Base-by-base conservation (phyloP, 805 yeast genomes). In the Torulaspora quercuum region DNA sequence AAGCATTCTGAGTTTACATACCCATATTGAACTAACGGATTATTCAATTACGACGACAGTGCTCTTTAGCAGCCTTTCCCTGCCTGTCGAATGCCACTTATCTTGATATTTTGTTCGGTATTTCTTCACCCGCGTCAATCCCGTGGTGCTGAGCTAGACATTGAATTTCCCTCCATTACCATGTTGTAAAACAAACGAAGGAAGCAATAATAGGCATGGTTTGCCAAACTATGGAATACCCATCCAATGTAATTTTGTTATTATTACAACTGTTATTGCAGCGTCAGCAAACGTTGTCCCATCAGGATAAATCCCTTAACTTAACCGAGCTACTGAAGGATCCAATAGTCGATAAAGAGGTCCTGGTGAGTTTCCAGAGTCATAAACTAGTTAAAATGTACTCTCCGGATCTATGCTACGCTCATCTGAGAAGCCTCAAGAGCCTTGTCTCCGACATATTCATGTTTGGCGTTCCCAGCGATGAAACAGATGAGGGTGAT, bases 251-350 rank as follows among this genome's bases (percentile, higher is more conserved):
- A n/a, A 27, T 44, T 2, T 43, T 60, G 4, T 37, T 60, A 11
- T 38, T 59, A 7, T 33, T 60, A 10, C 65, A 60, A 29, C 42
- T 55, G 3, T 26, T 49, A 6, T 39, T 60, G 10, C 48, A 49
- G 16, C 46, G 61, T 6, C 65, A 60, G 26, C 59, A 58, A 33
- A 31, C 25, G 12, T 30, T 57, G 15, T 39, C 46, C 5, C 55
- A 52, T 24, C 38, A 33, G 6, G 49, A 50, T 21, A 46, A 48
- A 24, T 35, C 49, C 2, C 17, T 47, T 11, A 30, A 48, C 11
- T 26, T 49, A 11, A 39, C 46, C 1, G 30, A 42, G 19, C 37
- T 57, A 10, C 25, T 55, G 15, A 12, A 8, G 9, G 52, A 55
- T 1, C 65, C 65, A 2, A 35, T 55, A 8, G 41, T 60, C 2